A percentile compares a stretch with the other conserved stretches of the same genome.
phyloP scores from a whole-genome alignment of 495 filamentous ascomycete species.

The Hypoxylon intermedium region DNA sequence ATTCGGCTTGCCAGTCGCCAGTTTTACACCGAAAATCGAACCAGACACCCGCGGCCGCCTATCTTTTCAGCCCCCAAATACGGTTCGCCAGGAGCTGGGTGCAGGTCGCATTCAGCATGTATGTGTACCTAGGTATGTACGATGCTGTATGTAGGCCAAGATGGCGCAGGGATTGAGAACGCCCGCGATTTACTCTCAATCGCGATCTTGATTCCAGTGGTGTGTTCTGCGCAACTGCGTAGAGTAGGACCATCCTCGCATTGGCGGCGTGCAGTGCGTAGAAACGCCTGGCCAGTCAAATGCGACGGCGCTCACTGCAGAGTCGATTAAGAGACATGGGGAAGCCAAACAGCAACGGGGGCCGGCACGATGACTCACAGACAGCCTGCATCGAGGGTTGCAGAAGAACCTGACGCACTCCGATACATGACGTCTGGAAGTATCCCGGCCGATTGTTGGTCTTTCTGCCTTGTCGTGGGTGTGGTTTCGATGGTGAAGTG shows the following conservation, averaged over 20 bases:
- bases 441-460: conserved; percentile 6
- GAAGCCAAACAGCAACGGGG: conserved; percentile 14
- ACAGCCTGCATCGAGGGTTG: conserved; percentile 18
- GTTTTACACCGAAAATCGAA: conserved; percentile 43
- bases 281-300: conserved; percentile 29
- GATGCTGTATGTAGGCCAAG: conserved; percentile 23
- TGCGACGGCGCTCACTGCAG: conserved; percentile 16
- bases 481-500: neutral
- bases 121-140: neutral
- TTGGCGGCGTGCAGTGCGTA: conserved; percentile 30
- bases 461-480: too few relatives aligned
- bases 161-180: conserved; percentile 22
- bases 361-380: conserved; percentile 35
- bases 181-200: conserved; percentile 9
- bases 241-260: conserved; percentile 15
- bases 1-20: conserved; percentile 22
- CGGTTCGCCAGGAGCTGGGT: conserved; percentile 14
- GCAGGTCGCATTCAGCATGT: conserved; percentile 23
- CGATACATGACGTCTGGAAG: conserved; percentile 25
- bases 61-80: conserved; percentile 19
- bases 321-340: conserved; percentile 11
- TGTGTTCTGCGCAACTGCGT: conserved; percentile 29
- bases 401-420: conserved; percentile 16
- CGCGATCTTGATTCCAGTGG: conserved; percentile 35
- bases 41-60: conserved; percentile 23